Percentiles rank a stretch among this genome's conserved stretches.
These are phyloP conservation scores for Mycena galopus DNA, from an alignment of 768 basidiomycete genomes.

Conservation along the genomic window DNA sequence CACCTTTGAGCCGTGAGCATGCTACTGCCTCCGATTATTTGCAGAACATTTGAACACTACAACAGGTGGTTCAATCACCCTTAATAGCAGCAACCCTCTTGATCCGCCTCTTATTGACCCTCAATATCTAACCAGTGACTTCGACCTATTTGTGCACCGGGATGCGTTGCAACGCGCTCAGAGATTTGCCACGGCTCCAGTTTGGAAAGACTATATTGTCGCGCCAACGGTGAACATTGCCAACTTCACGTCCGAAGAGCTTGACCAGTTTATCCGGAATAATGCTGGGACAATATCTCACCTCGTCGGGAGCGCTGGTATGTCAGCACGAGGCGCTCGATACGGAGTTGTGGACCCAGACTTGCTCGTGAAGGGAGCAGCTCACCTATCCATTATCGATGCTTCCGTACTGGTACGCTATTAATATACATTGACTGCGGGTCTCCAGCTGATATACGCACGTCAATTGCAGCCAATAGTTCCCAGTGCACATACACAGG, in stretches of 20 bases:
- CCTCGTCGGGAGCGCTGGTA: slow-evolving; percentile 2
- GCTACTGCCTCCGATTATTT: no score
- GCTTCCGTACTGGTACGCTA: slow-evolving; percentile 5
- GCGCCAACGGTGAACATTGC: slow-evolving; percentile 3
- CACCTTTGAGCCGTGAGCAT: not conserved
- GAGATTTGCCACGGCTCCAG: slow-evolving; percentile 3
- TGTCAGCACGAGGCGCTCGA: not conserved
- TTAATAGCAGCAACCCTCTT: slow-evolving; percentile 12
- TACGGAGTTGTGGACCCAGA: slow-evolving; percentile 14
- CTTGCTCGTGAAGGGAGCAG: not conserved
- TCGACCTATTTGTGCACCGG: not conserved
- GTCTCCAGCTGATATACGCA: no score
- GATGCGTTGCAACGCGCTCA: not conserved
- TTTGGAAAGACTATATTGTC: not conserved
- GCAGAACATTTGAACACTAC: not conserved
- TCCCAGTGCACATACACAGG: not conserved
- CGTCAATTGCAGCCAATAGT: no score
- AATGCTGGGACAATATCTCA: not conserved
- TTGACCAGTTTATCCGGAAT: slow-evolving; percentile 4
- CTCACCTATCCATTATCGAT: not conserved
- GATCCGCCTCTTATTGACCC: not conserved
- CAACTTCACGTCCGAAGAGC: not conserved
- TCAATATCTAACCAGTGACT: not conserved
- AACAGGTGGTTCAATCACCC: slow-evolving; percentile 1
- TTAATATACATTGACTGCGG: no score